Conservation (phyloP, 225 moss, liverwort and hornwort species). For the Sphagnum tenellum region DNA sequence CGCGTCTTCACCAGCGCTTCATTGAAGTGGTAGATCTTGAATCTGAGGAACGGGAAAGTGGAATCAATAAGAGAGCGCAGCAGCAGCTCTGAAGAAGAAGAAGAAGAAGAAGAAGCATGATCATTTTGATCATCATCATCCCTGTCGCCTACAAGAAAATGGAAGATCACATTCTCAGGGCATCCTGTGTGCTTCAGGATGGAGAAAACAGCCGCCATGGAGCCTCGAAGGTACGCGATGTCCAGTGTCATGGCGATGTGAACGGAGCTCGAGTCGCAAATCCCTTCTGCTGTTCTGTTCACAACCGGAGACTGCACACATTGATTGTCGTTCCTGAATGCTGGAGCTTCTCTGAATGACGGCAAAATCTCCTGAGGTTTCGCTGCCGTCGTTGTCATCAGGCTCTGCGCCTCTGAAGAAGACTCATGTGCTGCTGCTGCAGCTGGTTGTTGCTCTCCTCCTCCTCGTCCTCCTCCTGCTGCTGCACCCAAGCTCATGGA, state of each 20-base stretch:
- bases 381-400: neutral
- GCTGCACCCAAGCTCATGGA: neutral
- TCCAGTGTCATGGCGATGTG: slow-evolving; percentile 92
- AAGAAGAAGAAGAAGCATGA: too few relatives aligned
- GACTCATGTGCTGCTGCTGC: slow-evolving; percentile 1
- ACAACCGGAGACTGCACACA: slow-evolving; percentile 23
- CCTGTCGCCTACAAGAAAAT: slow-evolving; percentile 65
- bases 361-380: slow-evolving; percentile 19
- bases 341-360: slow-evolving; percentile 64
- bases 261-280: slow-evolving; percentile 60
- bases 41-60: slow-evolving; percentile 67
- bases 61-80: slow-evolving; percentile 51
- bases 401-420: slow-evolving; percentile 5
- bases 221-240: slow-evolving; percentile 64
- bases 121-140: slow-evolving; percentile 19
- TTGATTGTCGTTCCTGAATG: slow-evolving; percentile 66
- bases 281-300: slow-evolving; percentile 15
- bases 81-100: neutral
- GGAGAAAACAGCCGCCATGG: slow-evolving; percentile 88
- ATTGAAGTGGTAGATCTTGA: slow-evolving; percentile 78
- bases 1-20: slow-evolving; percentile 59
- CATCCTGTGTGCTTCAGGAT: slow-evolving; percentile 80
- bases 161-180: slow-evolving; percentile 85
- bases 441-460: neutral
- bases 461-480: too few relatives aligned